Evolutionary conservation across 1,139 yeast species (phyloP).

Genomic region (Tardiomyces depauwii): DNA sequence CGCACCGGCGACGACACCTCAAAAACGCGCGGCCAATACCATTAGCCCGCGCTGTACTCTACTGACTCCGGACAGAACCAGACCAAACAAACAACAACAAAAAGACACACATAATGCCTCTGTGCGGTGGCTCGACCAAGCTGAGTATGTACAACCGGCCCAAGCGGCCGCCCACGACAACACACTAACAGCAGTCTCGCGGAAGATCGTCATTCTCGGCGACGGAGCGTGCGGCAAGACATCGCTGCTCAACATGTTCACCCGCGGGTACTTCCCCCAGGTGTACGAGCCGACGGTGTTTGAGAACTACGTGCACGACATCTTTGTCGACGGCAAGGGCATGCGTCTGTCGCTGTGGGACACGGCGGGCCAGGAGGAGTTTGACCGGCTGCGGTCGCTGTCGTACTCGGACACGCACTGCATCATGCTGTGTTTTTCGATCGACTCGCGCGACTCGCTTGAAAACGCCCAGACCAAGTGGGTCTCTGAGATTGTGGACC

Average conservation of each 20-base stretch:
- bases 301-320: constrained; percentile 95
- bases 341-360: constrained; percentile 94
- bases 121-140: not conserved
- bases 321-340: constrained; percentile 88
- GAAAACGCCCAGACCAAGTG: constrained; percentile 92
- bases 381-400: constrained; percentile 80
- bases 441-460: constrained; percentile 87
- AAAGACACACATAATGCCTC: not conserved
- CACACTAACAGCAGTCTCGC: constrained; percentile 40
- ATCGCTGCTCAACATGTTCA: constrained; percentile 86
- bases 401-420: constrained; percentile 94
- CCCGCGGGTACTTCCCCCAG: constrained; percentile 96
- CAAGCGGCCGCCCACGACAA: too few relatives aligned
- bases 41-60: too few relatives aligned
- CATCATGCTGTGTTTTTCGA: constrained; percentile 90
- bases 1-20: too few relatives aligned
- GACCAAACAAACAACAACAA: too few relatives aligned
- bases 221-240: constrained; percentile 97
- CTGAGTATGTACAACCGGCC: not conserved
- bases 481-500: constrained; percentile 95
- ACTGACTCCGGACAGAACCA: too few relatives aligned
- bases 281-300: constrained; percentile 98
- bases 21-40: too few relatives aligned
- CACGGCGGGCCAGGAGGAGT: constrained; percentile 98
- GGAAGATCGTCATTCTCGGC: constrained; percentile 91